Evolutionary conservation across 2,329 filamentous ascomycete genomes (phyloP), one percentile per base, ranked within the genome.

Genomic region (Colletotrichum sp.): DNA sequence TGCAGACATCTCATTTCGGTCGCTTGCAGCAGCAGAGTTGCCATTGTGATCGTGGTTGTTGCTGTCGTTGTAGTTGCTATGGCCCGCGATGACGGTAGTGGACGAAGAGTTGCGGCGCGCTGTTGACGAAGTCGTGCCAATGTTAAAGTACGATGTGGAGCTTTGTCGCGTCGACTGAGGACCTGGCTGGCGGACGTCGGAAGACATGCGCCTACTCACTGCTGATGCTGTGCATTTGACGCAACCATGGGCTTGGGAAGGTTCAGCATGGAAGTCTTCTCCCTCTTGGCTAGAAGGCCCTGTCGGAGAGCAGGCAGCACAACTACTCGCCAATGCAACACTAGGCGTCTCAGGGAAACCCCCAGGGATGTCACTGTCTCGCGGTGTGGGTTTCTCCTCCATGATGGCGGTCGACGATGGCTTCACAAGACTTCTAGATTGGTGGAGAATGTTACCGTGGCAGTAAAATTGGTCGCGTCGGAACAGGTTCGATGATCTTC

Each of bases 271-370:
- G 7, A 52, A 52, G 12, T 13, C 28, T 4, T 68, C 30, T 15
- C 57, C 59, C 4, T 18, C 59, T 18, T 64, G 21, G n/a, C 26
- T 26, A 15, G 59, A 49, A 18, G 52, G 26, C 15, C 26, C 36
- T 32, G 77, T 76, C 5, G 76, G 69, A 13, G 76, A 77, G 18
- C 28, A 34, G 12, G 72, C 63, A 36, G 55, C 49, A 13, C 77
- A 76, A 18, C 72, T 72, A 12, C 72, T 73, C 13, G 79, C 76
- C 6, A 77, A 74, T 10, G 79, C 78, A 21, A 70, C 34, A 44
- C 75, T 78, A 5, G 80, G 80, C 4, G 83, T 84, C 75, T 81
- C 81, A 6, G 82, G 82, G 34, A 80, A 84, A 4, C 82, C 83
- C 44, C 83, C 83, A 34, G 83, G 83, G 28, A 84, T 72, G 72